phyloP scores from a whole-genome alignment of 495 filamentous ascomycete genomes.

The Xylaria bambusicola region DNA sequence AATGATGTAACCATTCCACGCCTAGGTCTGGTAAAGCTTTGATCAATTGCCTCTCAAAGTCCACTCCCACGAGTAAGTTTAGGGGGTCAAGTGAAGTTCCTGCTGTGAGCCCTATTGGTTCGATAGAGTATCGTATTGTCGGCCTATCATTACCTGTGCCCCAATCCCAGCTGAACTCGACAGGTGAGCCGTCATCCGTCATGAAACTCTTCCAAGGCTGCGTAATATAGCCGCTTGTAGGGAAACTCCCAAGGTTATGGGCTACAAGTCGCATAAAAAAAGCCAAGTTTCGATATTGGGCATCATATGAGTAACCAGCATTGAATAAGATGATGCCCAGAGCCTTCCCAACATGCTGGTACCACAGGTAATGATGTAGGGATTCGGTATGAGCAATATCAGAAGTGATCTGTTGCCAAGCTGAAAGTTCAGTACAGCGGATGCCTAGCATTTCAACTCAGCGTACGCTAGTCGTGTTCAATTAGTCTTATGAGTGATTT shows the following conservation, averaged over 20 bases:
- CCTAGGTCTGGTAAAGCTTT: slow-evolving; percentile 16
- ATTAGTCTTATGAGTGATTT: no score
- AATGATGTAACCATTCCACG: slow-evolving; percentile 29
- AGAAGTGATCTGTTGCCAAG: background rate
- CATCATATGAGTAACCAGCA: slow-evolving; percentile 1
- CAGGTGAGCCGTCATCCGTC: slow-evolving; percentile 40
- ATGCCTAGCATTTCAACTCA: background rate
- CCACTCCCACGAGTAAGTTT: slow-evolving; percentile 19
- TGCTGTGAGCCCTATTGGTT: slow-evolving; percentile 31
- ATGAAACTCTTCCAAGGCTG: slow-evolving; percentile 39
- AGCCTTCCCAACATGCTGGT: slow-evolving; percentile 1
- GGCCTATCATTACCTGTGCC: background rate
- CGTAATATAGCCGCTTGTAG: background rate
- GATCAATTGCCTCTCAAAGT: slow-evolving; percentile 17
- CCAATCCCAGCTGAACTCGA: slow-evolving; percentile 44
- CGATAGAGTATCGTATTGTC: slow-evolving; percentile 35
- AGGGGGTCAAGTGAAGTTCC: slow-evolving; percentile 30
- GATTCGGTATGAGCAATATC: background rate
- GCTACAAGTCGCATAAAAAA: slow-evolving; percentile 1
- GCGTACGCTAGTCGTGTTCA: no score
- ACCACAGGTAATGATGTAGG: background rate
- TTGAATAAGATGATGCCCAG: background rate
- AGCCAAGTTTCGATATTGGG: background rate
- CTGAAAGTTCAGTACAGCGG: background rate
- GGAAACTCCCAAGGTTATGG: background rate